Evolutionary conservation across 2,329 filamentous ascomycete genomes (phyloP), one percentile per base, ranked within the genome.

Genomic region (Paraconiothyrium brasiliense): DNA sequence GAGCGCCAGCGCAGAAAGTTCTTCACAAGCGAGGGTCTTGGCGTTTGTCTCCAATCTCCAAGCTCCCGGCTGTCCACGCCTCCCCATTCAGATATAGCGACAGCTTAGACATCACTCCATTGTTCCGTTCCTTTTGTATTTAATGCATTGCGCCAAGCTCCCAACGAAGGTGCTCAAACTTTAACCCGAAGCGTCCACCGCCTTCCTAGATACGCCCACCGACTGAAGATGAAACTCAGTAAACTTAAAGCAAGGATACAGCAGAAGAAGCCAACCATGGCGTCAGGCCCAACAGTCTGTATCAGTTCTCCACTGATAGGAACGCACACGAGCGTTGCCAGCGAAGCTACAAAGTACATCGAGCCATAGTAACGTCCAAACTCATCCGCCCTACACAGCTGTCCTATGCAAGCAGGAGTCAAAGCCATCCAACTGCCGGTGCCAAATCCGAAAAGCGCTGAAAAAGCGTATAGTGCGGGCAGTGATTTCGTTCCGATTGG

Each of bases 331-430:
- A 78, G 62, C 5, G 75, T 74, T 5, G 76, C 73, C n/a, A 78
- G 60, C 59, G 71, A 74, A 4, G 75, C 75, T 8, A 78, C 66
- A 60, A 77, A 77, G 56, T 78, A 78, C 69, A 78, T 71, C 1
- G 85, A 85, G 0, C 86, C 85, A 67, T 87, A 82, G 11, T 85
- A 79, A 20, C 82, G 79, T 10, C 83, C 83, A 67, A 82, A 83
- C 43, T 84, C 81, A 43, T 83, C 70, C 8, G 78, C 79, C 35
- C 79, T 71, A 60, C 82, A 84, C 7, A 85, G 73, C 64, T 84
- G 81, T 2, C 81, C 81, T 3, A 85, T 73, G 56, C 82, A 84
- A 22, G 82, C 80, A 8, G 82, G 81, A 0, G 77, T 80, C 14
- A 84, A 65, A 2, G 76, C 73, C 65, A 84, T 82, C 66, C 82